Percentiles rank a stretch among this genome's conserved stretches.
phyloP scores from a whole-genome alignment of 1,139 yeast genomes.

The Lizanozyma gosingica region DNA sequence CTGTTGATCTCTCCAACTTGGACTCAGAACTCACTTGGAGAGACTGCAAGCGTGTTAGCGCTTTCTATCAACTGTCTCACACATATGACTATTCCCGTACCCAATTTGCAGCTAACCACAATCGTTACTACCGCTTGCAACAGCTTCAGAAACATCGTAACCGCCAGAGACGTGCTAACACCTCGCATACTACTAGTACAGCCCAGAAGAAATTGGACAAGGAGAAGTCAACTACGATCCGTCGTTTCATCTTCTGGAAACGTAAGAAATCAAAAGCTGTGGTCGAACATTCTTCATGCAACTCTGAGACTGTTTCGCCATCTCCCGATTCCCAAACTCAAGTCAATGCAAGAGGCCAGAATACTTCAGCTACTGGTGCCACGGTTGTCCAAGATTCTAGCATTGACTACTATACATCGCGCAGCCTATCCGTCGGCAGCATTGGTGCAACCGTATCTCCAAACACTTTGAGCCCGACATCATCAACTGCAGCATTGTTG shows the following conservation, averaged over 20 bases:
- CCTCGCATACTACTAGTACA: neutral
- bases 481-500: neutral
- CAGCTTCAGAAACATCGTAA: neutral
- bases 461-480: neutral
- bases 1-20: constrained; percentile 48
- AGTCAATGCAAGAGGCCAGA: neutral
- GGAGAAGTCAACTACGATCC: neutral
- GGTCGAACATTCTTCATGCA: neutral
- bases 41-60: neutral
- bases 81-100: neutral
- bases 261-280: neutral
- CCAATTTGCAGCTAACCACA: neutral
- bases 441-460: neutral
- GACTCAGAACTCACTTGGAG: constrained; percentile 14
- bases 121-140: neutral
- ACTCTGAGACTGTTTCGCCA: neutral
- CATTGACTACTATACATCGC: neutral
- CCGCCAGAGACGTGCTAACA: neutral
- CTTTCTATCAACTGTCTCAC: neutral
- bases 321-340: neutral
- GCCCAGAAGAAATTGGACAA: neutral
- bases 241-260: neutral
- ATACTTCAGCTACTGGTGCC: neutral
- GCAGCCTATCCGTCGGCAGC: neutral
- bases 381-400: neutral